A percentile compares a stretch with the other conserved stretches of the same genome.
Conservation (phyloP, 495 filamentous ascomycete species). For the Echria macrotheca region DNA sequence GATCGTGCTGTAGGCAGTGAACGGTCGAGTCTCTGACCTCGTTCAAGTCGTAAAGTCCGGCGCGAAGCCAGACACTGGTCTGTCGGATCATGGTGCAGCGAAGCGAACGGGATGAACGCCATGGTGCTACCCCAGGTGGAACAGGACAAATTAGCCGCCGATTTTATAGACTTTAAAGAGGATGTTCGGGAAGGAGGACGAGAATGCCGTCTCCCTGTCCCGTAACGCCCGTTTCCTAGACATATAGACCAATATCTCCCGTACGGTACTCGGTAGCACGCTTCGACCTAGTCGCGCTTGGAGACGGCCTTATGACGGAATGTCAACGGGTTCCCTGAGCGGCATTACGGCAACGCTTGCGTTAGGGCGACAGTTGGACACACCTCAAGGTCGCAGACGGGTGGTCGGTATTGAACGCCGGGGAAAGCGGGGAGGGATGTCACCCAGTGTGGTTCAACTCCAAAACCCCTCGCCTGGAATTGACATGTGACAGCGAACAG, state of each 20-base stretch:
- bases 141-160: constrained; percentile 12
- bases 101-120: neutral
- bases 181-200: neutral
- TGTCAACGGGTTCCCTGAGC: neutral
- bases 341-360: neutral
- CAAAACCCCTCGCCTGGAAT: too few species aligned
- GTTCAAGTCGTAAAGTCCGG: neutral
- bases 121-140: neutral
- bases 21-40: neutral
- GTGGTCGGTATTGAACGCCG: neutral
- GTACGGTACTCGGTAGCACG: neutral
- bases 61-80: too few species aligned
- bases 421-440: too few species aligned
- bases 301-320: constrained; percentile 4
- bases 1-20: neutral
- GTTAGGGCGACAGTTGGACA: neutral
- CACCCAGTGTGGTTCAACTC: too few species aligned
- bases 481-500: too few species aligned
- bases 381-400: neutral
- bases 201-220: too few species aligned
- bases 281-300: neutral
- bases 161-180: too few species aligned
- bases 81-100: neutral
- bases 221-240: neutral
- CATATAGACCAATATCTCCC: neutral